phyloP scores from a whole-genome alignment of 345 rosid species.

The Linum tenue region DNA sequence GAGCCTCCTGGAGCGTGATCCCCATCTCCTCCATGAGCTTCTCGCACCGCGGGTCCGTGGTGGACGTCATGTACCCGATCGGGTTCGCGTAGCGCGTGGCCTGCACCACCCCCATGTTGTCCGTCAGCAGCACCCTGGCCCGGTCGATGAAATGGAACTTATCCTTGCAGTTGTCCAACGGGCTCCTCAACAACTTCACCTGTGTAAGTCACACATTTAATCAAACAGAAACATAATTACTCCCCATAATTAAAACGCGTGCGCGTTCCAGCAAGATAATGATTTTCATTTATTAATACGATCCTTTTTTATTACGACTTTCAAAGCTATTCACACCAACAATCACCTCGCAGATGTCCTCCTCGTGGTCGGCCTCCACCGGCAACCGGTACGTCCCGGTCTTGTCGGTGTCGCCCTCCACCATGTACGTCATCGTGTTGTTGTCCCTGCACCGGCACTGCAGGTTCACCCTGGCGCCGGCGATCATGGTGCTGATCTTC shows the following conservation, averaged over 20 bases:
- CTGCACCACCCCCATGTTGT: constrained; percentile 18
- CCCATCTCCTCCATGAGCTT: constrained; percentile 12
- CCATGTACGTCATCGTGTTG: not conserved
- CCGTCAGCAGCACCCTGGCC: constrained; percentile 15
- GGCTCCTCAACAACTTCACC: constrained; percentile 1
- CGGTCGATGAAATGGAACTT: constrained; percentile 1
- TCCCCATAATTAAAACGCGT: too few species aligned
- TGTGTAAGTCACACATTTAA: too few species aligned
- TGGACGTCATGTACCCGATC: constrained; percentile 13
- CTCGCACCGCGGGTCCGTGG: constrained; percentile 7
- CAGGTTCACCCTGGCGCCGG: not conserved
- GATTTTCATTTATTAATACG: too few species aligned
- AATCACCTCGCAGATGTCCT: constrained; percentile 10
- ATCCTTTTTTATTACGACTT: too few species aligned
- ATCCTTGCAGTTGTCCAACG: constrained; percentile 9
- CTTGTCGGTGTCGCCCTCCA: constrained; percentile 1
- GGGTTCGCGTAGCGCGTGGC: constrained; percentile 12
- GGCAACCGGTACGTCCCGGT: constrained; percentile 11
- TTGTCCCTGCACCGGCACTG: not conserved
- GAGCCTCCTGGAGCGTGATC: not conserved
- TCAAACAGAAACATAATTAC: too few species aligned
- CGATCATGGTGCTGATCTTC: not conserved
- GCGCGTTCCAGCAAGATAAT: too few species aligned
- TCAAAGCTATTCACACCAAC: too few species aligned
- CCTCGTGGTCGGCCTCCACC: constrained; percentile 15